phyloP scores from a whole-genome alignment of 2,329 filamentous ascomycete genomes.

The Xylariaceae sp. region DNA sequence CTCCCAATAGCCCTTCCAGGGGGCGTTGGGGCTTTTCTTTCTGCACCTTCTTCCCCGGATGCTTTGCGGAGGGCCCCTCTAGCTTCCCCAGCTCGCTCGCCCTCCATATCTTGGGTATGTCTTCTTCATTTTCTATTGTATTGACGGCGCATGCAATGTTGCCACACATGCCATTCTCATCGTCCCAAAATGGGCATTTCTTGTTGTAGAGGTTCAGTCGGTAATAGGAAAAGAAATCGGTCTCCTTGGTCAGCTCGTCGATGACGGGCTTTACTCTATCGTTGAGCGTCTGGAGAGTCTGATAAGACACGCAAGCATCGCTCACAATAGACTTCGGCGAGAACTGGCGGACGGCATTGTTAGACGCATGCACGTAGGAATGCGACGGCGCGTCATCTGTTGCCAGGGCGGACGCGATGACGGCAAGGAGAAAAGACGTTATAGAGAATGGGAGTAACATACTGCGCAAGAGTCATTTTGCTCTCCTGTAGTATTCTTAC shows the following conservation, averaged over 20 bases:
- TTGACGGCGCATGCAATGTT: constrained; percentile 96
- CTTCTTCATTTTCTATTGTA: constrained; percentile 90
- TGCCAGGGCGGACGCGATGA: constrained; percentile 25
- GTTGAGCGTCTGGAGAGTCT: constrained; percentile 83
- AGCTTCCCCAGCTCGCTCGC: constrained; percentile 88
- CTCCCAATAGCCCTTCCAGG: constrained; percentile 76
- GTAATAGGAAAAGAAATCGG: constrained; percentile 98
- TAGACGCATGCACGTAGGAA: constrained; percentile 36
- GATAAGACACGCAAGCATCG: constrained; percentile 92
- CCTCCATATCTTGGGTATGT: constrained; percentile 88
- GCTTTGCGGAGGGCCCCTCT: constrained; percentile 83
- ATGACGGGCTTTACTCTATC: constrained; percentile 69
- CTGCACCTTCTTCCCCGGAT: constrained; percentile 74
- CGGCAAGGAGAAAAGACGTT: constrained; percentile 20
- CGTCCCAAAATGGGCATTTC: constrained; percentile 92
- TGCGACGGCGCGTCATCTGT: constrained; percentile 19
- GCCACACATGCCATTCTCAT: constrained; percentile 89
- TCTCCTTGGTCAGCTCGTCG: constrained; percentile 74
- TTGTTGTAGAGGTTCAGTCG: constrained; percentile 92
- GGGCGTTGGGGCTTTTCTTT: constrained; percentile 67
- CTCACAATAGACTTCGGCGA: constrained; percentile 84
- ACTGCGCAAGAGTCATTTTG: constrained; percentile 50
- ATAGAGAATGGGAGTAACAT: constrained; percentile 36
- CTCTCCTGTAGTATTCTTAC: constrained; percentile 36
- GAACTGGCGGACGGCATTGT: constrained; percentile 56